Conservation (phyloP, 495 filamentous ascomycete genomes). For the Daldinia decipiens region DNA sequence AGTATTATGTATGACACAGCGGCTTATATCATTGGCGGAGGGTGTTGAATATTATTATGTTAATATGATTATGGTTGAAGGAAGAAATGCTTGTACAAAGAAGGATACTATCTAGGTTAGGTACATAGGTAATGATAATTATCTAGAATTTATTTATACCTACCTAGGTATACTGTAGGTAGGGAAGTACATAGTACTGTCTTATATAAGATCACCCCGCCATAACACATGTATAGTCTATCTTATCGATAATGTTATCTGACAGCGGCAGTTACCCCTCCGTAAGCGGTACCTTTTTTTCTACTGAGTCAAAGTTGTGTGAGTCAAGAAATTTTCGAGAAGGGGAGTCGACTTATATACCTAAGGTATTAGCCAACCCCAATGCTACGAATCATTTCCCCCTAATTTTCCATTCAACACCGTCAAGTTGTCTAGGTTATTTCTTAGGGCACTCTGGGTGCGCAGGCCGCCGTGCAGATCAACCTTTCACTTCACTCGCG, state of each 20-base stretch:
- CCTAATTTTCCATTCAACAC: conserved; percentile 36
- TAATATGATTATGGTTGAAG: no score
- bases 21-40: no score
- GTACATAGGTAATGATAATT: no score
- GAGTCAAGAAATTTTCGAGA: conserved; percentile 39
- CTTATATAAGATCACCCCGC: not conserved
- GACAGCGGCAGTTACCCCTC: conserved; percentile 34
- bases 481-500: conserved; percentile 44
- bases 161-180: no score
- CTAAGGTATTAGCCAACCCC: conserved; percentile 13
- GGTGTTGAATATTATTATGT: no score
- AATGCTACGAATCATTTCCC: conserved; percentile 23
- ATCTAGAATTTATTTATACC: no score
- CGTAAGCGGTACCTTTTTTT: conserved; percentile 11
- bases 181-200: not conserved
- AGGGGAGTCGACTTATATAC: not conserved
- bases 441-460: conserved; percentile 51
- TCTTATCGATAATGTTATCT: conserved; percentile 34
- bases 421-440: conserved; percentile 53
- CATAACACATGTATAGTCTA: not conserved
- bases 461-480: conserved; percentile 51
- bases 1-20: no score
- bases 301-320: conserved; percentile 12
- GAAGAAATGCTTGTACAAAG: no score
- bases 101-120: no score